A percentile compares a stretch with the other conserved stretches of the same genome.
These are phyloP conservation scores for Lobosporangium transversale DNA, from an alignment of 192 early-diverging fungal genomes.

Conservation along the genomic window DNA sequence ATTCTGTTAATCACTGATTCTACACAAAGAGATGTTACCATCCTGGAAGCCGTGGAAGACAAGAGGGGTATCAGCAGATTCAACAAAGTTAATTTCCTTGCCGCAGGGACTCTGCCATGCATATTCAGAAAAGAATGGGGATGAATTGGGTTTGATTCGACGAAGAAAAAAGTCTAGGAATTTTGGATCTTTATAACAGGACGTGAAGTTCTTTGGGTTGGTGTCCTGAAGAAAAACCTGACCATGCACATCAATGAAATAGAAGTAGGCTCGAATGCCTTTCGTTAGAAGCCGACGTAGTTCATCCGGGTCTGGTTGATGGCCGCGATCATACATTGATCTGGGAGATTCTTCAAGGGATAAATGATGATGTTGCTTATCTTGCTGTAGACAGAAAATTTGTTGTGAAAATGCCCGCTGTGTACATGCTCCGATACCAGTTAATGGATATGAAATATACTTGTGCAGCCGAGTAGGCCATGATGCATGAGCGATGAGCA, in stretches of 20 bases:
- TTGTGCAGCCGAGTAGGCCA: no score
- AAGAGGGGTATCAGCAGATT: conserved; percentile 43
- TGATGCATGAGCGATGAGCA: no score
- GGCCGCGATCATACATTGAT: conserved; percentile 27
- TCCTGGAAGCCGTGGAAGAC: conserved; percentile 32
- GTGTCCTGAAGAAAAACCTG: conserved; percentile 50
- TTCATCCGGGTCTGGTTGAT: background rate
- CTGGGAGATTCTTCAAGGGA: background rate
- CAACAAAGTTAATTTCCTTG: conserved; percentile 47
- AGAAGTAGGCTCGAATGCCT: conserved; percentile 39
- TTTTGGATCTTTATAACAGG: conserved; percentile 38
- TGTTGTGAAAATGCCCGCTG: no score
- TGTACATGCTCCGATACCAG: no score
- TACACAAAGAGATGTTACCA: background rate
- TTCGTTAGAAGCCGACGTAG: conserved; percentile 1
- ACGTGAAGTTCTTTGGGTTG: conserved; percentile 30
- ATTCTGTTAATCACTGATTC: background rate
- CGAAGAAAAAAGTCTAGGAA: conserved; percentile 39
- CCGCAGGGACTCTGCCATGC: conserved; percentile 37
- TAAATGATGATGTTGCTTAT: background rate
- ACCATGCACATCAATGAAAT: conserved; percentile 43
- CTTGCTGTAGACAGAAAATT: background rate
- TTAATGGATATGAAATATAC: no score
- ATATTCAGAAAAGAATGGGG: conserved; percentile 10
- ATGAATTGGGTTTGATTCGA: conserved; percentile 19